A percentile compares a stretch with the other conserved stretches of the same genome.
Conservation (phyloP, 768 basidiomycete genomes). For the Trametes gibbosa region DNA sequence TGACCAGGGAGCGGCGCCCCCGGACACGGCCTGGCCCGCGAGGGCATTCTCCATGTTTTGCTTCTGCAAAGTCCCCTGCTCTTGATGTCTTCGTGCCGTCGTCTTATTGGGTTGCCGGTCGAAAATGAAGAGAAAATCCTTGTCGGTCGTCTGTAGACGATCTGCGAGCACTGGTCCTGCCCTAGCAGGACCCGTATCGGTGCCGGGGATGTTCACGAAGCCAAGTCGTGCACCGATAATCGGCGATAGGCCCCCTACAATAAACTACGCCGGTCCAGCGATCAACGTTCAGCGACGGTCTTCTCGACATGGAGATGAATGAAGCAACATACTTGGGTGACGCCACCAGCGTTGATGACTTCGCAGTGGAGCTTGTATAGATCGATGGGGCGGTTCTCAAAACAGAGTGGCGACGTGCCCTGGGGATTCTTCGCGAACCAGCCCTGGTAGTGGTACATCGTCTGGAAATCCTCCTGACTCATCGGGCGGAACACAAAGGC, state of each 20-base stretch:
- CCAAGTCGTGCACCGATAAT: constrained; percentile 68
- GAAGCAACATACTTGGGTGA: constrained; percentile 38
- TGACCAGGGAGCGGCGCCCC: background rate
- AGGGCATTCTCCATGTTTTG: background rate
- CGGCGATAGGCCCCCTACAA: constrained; percentile 52
- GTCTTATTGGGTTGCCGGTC: constrained; percentile 39
- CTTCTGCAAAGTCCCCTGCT: background rate
- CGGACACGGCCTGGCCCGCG: background rate
- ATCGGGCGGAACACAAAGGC: constrained; percentile 35
- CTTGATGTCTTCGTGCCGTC: background rate
- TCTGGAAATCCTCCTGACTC: constrained; percentile 52
- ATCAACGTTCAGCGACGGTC: too few relatives aligned
- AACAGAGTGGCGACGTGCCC: constrained; percentile 40
- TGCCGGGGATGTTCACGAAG: constrained; percentile 62
- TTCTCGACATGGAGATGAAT: background rate
- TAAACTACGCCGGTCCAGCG: background rate
- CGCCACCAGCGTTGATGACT: constrained; percentile 60
- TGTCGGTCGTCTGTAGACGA: constrained; percentile 59
- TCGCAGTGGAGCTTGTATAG: constrained; percentile 54
- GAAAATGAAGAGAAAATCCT: constrained; percentile 54
- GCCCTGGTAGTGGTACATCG: constrained; percentile 44
- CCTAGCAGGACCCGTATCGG: constrained; percentile 56
- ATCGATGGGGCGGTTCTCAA: constrained; percentile 59
- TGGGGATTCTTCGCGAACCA: constrained; percentile 40
- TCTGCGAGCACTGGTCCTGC: constrained; percentile 61